Percentiles rank a stretch among this genome's conserved stretches.
Evolutionary conservation across 2,329 filamentous ascomycete species (phyloP).

Genomic region (Davidsoniella eucalypti): DNA sequence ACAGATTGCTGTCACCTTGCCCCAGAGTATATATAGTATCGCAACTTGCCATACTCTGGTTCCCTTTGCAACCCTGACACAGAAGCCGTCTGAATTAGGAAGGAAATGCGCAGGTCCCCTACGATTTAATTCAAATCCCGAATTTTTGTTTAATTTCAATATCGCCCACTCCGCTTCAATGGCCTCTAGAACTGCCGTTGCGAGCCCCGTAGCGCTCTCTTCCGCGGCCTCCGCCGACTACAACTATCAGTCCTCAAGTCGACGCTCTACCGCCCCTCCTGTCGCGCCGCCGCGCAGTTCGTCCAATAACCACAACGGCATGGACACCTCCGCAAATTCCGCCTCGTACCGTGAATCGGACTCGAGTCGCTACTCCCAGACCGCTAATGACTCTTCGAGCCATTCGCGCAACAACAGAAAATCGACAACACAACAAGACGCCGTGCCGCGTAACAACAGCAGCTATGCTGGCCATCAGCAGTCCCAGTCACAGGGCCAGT

Average conservation of each 20-base stretch:
- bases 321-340: constrained; percentile 9
- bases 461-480: constrained; percentile 7
- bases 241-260: constrained; percentile 28
- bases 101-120: too few species aligned
- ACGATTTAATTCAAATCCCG: not conserved
- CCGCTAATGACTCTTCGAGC: constrained; percentile 17
- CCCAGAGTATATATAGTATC: too few species aligned
- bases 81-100: not conserved
- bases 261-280: constrained; percentile 47
- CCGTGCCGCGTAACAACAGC: constrained; percentile 22
- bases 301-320: constrained; percentile 36
- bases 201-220: constrained; percentile 26
- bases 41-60: too few species aligned
- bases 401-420: constrained; percentile 13
- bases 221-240: constrained; percentile 20
- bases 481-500: not conserved
- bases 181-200: constrained; percentile 30
- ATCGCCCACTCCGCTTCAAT: constrained; percentile 18
- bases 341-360: constrained; percentile 7
- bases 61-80: not conserved
- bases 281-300: constrained; percentile 69
- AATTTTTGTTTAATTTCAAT: not conserved
- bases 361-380: constrained; percentile 13
- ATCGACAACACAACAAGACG: constrained; percentile 19
- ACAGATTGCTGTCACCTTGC: too few species aligned